Percentiles rank a stretch among this genome's conserved stretches.
phyloP scores from a whole-genome alignment of 306 rosid genomes.

The Cicer yamashitae region DNA sequence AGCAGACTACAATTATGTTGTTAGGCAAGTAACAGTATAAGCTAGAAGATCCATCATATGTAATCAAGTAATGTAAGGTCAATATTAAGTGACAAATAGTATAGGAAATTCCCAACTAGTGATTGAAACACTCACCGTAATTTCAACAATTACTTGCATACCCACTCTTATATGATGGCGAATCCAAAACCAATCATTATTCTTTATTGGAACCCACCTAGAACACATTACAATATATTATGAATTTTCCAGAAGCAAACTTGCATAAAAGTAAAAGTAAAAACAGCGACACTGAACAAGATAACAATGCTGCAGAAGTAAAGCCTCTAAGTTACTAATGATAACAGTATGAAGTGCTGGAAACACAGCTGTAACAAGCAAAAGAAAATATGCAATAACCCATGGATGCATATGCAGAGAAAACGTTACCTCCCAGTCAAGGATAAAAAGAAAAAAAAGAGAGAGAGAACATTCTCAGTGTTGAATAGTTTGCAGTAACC shows the following conservation, averaged over 20 bases:
- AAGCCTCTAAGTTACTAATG: slow-evolving; percentile 24
- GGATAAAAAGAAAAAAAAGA: background rate
- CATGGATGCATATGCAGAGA: slow-evolving; percentile 27
- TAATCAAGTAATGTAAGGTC: slow-evolving; percentile 7
- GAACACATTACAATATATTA: slow-evolving; percentile 50
- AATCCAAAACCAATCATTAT: slow-evolving; percentile 97
- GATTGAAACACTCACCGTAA: slow-evolving; percentile 71
- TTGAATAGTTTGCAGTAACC: slow-evolving; percentile 32
- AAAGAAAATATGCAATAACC: slow-evolving; percentile 26
- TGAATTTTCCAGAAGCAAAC: slow-evolving; percentile 44
- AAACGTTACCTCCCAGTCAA: slow-evolving; percentile 17
- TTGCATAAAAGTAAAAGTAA: slow-evolving; percentile 33
- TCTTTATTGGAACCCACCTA: slow-evolving; percentile 96
- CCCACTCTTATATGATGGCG: slow-evolving; percentile 98
- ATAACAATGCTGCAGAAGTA: slow-evolving; percentile 32
- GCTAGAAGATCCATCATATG: slow-evolving; percentile 34
- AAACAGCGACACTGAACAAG: slow-evolving; percentile 41
- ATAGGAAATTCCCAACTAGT: slow-evolving; percentile 17
- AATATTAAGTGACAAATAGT: slow-evolving; percentile 39
- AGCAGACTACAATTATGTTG: background rate
- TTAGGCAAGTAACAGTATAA: background rate
- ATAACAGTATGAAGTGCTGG: slow-evolving; percentile 31
- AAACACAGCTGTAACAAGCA: slow-evolving; percentile 20
- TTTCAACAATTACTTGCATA: slow-evolving; percentile 82
- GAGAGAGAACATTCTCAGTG: background rate